Evolutionary conservation across 2,329 filamentous ascomycete species (phyloP).

Genomic region (Epichloe glyceriae): DNA sequence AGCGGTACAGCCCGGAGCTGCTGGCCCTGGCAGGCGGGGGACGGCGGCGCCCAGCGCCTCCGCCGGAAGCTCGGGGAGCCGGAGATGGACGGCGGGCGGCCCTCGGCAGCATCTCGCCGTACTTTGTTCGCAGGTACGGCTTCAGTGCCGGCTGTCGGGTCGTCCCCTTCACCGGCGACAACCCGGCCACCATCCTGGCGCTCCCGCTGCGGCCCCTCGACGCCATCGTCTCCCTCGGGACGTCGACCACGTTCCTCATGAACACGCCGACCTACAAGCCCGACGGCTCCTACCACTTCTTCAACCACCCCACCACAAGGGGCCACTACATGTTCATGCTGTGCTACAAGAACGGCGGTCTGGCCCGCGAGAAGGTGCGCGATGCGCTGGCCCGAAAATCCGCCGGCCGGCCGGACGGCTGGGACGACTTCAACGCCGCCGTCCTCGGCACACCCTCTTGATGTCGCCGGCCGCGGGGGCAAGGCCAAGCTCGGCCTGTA

Average conservation of each 20-base stretch:
- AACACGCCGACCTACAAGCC: conserved; percentile 84
- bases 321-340: conserved; percentile 99
- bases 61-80: conserved; percentile 70
- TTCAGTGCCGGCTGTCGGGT: conserved; percentile 66
- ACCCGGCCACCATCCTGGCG: conserved; percentile 86
- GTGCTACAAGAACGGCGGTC: conserved; percentile 96
- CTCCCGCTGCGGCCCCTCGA: conserved; percentile 78
- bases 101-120: conserved; percentile 64
- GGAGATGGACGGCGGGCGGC: conserved; percentile 64
- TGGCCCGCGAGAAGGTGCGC: conserved; percentile 81
- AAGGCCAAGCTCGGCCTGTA: conserved; percentile 82
- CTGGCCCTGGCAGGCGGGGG: conserved; percentile 66
- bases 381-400: conserved; percentile 45
- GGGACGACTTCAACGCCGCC: conserved; percentile 68
- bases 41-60: conserved; percentile 47
- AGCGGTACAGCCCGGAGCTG: conserved; percentile 61
- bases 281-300: conserved; percentile 88
- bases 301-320: conserved; percentile 87
- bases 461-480: conserved; percentile 38
- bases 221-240: conserved; percentile 89
- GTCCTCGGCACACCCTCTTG: conserved; percentile 58
- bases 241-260: conserved; percentile 96
- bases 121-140: conserved; percentile 68
- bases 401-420: conserved; percentile 34
- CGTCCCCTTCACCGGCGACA: conserved; percentile 86